Base-by-base conservation (phyloP, 2,329 filamentous ascomycete species). In the Colletotrichum tropicale region DNA sequence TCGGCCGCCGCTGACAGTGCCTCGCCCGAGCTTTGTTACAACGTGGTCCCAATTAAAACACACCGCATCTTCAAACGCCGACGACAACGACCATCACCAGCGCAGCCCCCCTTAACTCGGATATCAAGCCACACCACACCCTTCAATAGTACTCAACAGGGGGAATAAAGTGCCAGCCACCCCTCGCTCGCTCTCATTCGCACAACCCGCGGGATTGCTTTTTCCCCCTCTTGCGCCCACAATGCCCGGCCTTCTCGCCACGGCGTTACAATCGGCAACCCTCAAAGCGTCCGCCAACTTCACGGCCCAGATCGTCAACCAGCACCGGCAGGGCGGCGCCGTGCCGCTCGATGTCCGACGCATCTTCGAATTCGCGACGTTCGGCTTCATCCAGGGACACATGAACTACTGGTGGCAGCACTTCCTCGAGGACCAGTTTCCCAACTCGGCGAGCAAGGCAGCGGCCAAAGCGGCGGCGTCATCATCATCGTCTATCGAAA, bases 321-420 rank as follows among this genome's bases (percentile, higher is more conserved):
- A 76, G 74, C 74, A 74, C 65, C 26, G 74, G 18, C 70, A 56
- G 28, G 48, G 6, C 43, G 70, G 62, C 56, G 32, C 32, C 43
- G 36, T 65, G 24, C 70, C 74, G 74, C 61, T 77, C 48, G 83
- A 85, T 78, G 71, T 70, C 68, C 83, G 83, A 77, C 83, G 84
- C 76, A 80, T 85, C 24, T 52, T 80, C 36, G 83, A 85, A 78
- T 85, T 85, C 68, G 83, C 82, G 30, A 64, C 83, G 52, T 85
- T 84, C 69, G 83, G 83, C 24, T 80, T 82, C 64, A 55, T 84
- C 70, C 81, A 83, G 21, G 84, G 83, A 2, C 82, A 84, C 77
- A 78, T 85, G 77, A 81, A 82, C 76, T 84, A 84, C 79, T 75
- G 82, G 66, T 80, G 84, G 66, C 83, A 85, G 69, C 83, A 81